phyloP scores from a whole-genome alignment of 495 filamentous ascomycete genomes.

The Cudoniella acicularis region DNA sequence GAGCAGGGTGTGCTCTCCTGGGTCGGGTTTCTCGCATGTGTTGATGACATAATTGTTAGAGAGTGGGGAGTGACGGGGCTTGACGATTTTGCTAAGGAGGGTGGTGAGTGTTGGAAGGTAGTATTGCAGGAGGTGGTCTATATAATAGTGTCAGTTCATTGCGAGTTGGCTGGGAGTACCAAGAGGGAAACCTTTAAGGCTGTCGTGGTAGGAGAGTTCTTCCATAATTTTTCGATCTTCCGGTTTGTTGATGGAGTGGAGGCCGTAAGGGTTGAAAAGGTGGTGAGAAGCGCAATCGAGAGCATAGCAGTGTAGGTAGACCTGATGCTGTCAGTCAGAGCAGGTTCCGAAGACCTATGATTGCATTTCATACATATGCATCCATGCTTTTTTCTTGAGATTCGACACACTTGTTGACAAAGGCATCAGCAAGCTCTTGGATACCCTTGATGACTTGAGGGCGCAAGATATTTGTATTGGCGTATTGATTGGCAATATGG shows the following conservation, averaged over 20 bases:
- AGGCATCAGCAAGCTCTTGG: constrained; percentile 46
- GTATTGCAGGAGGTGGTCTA: constrained; percentile 18
- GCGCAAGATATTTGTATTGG: constrained; percentile 61
- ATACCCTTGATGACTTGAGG: constrained; percentile 49
- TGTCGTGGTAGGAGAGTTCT: constrained; percentile 61
- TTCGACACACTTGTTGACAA: constrained; percentile 45
- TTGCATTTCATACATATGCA: constrained; percentile 45
- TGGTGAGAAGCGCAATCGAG: constrained; percentile 64
- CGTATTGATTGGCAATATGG: constrained; percentile 59
- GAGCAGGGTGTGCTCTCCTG: constrained; percentile 30
- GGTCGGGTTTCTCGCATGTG: constrained; percentile 17
- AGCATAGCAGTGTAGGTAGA: constrained; percentile 56
- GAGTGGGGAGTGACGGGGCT: constrained; percentile 14
- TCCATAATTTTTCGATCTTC: constrained; percentile 59
- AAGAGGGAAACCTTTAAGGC: constrained; percentile 51
- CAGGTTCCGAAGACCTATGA: neutral
- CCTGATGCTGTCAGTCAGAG: constrained; percentile 8
- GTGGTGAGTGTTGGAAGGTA: constrained; percentile 9
- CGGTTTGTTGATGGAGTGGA: constrained; percentile 46
- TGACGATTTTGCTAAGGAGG: constrained; percentile 12
- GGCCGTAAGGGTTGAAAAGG: constrained; percentile 59
- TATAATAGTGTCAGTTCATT: neutral
- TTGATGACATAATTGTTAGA: constrained; percentile 15
- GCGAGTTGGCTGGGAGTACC: neutral
- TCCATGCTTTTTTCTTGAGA: constrained; percentile 44